These are phyloP conservation scores for Lasiosphaeria ovina DNA, from an alignment of 495 filamentous ascomycete genomes.

Conservation along the genomic window DNA sequence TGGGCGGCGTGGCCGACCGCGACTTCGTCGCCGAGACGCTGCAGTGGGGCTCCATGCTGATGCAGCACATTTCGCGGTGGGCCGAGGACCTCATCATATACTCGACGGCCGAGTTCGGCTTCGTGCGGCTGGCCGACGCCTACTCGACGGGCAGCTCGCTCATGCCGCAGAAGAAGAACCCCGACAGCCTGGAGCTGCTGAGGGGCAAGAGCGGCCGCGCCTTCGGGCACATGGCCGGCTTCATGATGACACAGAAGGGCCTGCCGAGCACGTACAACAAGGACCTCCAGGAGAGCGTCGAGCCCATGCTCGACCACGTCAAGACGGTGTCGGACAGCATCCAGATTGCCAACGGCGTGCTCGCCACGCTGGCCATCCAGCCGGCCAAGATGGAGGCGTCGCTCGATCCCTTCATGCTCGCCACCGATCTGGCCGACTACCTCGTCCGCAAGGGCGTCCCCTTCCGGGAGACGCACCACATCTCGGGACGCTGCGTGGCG, in stretches of 20 bases:
- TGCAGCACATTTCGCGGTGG: constrained; percentile 84
- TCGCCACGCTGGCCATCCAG: constrained; percentile 66
- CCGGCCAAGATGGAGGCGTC: constrained; percentile 77
- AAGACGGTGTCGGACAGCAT: constrained; percentile 85
- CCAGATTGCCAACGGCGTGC: constrained; percentile 81
- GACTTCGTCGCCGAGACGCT: constrained; percentile 90
- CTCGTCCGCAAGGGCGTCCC: constrained; percentile 86
- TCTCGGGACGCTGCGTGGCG: constrained; percentile 77
- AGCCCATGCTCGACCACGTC: constrained; percentile 83
- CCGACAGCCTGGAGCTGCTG: constrained; percentile 82
- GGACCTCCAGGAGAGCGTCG: constrained; percentile 86
- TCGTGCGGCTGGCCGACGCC: constrained; percentile 78
- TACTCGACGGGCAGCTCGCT: constrained; percentile 81
- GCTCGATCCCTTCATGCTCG: constrained; percentile 66
- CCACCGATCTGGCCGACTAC: constrained; percentile 86
- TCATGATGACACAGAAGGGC: constrained; percentile 86
- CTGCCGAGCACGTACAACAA: constrained; percentile 93
- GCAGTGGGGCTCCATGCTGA: constrained; percentile 83
- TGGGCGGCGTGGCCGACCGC: constrained; percentile 80
- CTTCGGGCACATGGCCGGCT: constrained; percentile 84
- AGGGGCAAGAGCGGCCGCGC: constrained; percentile 82
- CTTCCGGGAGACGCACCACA: constrained; percentile 85
- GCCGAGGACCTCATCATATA: constrained; percentile 91
- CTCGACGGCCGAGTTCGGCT: constrained; percentile 76
- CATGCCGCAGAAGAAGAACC: constrained; percentile 88